phyloP scores from a whole-genome alignment of 2,329 filamentous ascomycete genomes.

The Penicillium sp. region DNA sequence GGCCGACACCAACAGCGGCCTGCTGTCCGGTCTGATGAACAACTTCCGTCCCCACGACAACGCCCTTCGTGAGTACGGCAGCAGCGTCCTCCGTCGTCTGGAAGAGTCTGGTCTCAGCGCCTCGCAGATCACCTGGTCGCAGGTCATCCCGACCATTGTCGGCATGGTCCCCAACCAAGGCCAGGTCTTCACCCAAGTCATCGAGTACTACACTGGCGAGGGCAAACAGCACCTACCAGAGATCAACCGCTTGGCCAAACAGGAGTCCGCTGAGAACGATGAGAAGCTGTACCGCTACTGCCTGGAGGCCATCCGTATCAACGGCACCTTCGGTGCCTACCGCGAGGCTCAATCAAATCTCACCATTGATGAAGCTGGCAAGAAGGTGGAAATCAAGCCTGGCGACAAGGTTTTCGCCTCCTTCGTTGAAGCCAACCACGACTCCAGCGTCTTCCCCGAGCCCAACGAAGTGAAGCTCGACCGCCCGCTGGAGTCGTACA shows the following conservation, averaged over 20 bases:
- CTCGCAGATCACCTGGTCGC: conserved; percentile 67
- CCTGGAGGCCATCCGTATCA: conserved; percentile 68
- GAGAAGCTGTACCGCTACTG: conserved; percentile 65
- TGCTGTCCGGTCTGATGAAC: conserved; percentile 54
- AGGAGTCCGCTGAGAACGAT: conserved; percentile 58
- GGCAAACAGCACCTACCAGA: conserved; percentile 57
- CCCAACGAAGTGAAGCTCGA: conserved; percentile 61
- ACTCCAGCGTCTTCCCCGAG: conserved; percentile 59
- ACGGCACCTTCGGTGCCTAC: conserved; percentile 61
- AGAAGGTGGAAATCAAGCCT: conserved; percentile 51
- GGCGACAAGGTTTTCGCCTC: conserved; percentile 63
- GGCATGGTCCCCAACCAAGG: conserved; percentile 69
- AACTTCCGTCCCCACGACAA: conserved; percentile 53
- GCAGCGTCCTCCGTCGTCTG: conserved; percentile 62
- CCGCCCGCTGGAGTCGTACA: conserved; percentile 62
- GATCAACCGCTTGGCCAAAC: conserved; percentile 59
- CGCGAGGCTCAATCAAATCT: conserved; percentile 53
- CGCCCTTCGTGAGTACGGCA: conserved; percentile 61
- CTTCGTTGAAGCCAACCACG: conserved; percentile 57
- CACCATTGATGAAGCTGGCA: conserved; percentile 52
- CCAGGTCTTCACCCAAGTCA: conserved; percentile 67
- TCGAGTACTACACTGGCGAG: conserved; percentile 67
- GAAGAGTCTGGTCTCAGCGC: conserved; percentile 61
- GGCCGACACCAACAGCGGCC: conserved; percentile 53
- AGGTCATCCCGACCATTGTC: conserved; percentile 65